Evolutionary conservation across 2,329 filamentous ascomycete species (phyloP).

Genomic region (Pyrenophora tritici-repentis): DNA sequence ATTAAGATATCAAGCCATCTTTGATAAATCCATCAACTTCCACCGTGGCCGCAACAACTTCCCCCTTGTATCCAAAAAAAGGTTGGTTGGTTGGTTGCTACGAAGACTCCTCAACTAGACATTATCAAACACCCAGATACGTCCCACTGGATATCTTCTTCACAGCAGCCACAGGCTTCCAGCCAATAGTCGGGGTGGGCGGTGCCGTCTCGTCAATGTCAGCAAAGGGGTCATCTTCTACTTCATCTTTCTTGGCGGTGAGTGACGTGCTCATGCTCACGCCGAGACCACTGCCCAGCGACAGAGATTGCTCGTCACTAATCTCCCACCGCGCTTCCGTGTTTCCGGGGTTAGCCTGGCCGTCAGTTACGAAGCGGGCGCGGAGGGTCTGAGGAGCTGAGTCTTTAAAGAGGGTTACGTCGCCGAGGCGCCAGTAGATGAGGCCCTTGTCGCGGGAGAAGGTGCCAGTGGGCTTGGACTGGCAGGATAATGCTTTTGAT

Average conservation of each 20-base stretch:
- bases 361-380: slow-evolving; percentile 78
- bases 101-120: neutral
- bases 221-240: slow-evolving; percentile 71
- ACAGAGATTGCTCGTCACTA: slow-evolving; percentile 53
- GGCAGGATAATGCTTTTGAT: slow-evolving; percentile 67
- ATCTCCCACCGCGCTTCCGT: slow-evolving; percentile 86
- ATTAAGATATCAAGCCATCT: too few relatives aligned
- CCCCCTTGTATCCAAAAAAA: too few relatives aligned
- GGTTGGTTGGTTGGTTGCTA: too few relatives aligned
- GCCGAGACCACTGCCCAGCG: slow-evolving; percentile 67
- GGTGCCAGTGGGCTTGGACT: slow-evolving; percentile 79
- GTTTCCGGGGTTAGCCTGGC: slow-evolving; percentile 71
- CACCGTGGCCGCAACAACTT: too few relatives aligned
- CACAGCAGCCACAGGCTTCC: slow-evolving; percentile 42
- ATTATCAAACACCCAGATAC: slow-evolving; percentile 40
- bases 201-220: slow-evolving; percentile 57
- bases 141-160: slow-evolving; percentile 47
- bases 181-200: slow-evolving; percentile 32
- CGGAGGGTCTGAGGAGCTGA: slow-evolving; percentile 73
- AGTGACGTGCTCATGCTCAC: slow-evolving; percentile 46
- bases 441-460: slow-evolving; percentile 77
- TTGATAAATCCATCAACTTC: too few relatives aligned
- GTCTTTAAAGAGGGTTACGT: slow-evolving; percentile 68
- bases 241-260: slow-evolving; percentile 49
- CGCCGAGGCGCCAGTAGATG: slow-evolving; percentile 80